These are phyloP conservation scores for Rhodomyrtus tomentosa DNA, from an alignment of 345 rosid species.

Conservation along the genomic window DNA sequence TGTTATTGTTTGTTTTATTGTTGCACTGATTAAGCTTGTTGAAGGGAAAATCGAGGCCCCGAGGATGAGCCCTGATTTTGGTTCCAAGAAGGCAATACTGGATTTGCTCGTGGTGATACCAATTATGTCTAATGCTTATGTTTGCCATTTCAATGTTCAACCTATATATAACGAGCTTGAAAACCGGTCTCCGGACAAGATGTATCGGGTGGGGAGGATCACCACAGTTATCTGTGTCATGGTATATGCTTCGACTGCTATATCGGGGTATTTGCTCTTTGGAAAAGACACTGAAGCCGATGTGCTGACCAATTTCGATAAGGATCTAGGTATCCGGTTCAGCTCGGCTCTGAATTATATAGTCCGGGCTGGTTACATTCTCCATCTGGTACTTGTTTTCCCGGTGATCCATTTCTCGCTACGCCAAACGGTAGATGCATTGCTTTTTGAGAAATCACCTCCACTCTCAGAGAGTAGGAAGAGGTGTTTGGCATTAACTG, in stretches of 20 bases:
- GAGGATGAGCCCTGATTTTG: conserved; percentile 64
- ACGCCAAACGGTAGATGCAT: conserved; percentile 65
- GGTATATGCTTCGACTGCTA: conserved; percentile 64
- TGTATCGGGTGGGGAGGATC: conserved; percentile 81
- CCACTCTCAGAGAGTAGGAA: conserved; percentile 73
- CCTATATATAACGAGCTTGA: conserved; percentile 92
- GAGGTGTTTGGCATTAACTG: conserved; percentile 64
- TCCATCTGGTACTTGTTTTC: conserved; percentile 91
- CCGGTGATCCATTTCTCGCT: conserved; percentile 94
- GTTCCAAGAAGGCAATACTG: conserved; percentile 54
- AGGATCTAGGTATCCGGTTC: conserved; percentile 69
- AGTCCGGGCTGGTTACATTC: conserved; percentile 77
- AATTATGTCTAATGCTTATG: conserved; percentile 80
- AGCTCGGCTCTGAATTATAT: conserved; percentile 79
- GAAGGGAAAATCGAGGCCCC: conserved; percentile 76
- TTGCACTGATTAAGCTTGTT: conserved; percentile 68
- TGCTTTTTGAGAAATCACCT: conserved; percentile 58
- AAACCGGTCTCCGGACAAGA: conserved; percentile 63
- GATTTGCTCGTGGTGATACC: conserved; percentile 96
- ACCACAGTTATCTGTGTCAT: conserved; percentile 55
- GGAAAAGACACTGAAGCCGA: conserved; percentile 82
- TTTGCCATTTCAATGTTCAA: conserved; percentile 88
- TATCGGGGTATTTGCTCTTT: conserved; percentile 80
- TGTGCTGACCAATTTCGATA: conserved; percentile 78
- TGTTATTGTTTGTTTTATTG: conserved; percentile 61